Evolutionary conservation across 768 basidiomycete genomes (phyloP).

Genomic region (Hypholoma sublateritium): DNA sequence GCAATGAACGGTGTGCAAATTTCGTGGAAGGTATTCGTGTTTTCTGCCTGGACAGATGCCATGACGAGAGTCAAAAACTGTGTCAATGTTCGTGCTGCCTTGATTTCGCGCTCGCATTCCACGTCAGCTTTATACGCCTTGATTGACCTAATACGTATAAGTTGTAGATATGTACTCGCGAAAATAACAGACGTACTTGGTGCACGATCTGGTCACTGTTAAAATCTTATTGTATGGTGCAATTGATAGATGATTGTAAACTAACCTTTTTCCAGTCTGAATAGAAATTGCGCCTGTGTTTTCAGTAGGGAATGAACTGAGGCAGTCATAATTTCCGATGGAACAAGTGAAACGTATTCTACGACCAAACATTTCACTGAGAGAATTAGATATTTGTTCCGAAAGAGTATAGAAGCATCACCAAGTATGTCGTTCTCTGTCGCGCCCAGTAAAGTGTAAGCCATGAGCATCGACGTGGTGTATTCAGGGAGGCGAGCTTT

Average conservation of each 20-base stretch:
- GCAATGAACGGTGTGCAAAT: conserved; percentile 5
- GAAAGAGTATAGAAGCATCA: background rate
- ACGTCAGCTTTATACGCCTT: background rate
- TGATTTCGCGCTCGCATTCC: background rate
- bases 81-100: background rate
- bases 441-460: conserved; percentile 27
- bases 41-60: background rate
- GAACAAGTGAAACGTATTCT: conserved; percentile 17
- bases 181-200: background rate
- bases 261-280: conserved; percentile 19
- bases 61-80: conserved; percentile 12
- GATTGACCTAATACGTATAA: background rate
- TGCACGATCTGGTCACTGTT: background rate
- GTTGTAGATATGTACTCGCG: background rate
- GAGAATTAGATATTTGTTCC: background rate
- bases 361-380: conserved; percentile 17
- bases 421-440: conserved; percentile 17
- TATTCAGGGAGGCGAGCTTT: conserved; percentile 18
- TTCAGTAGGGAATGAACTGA: conserved; percentile 7
- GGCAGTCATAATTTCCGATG: background rate
- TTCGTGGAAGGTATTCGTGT: background rate
- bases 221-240: background rate
- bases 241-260: background rate
- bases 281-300: conserved; percentile 20
- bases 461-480: conserved; percentile 25